Conservation (phyloP, 139 green algal genomes). For the Chlorella sp. region DNA sequence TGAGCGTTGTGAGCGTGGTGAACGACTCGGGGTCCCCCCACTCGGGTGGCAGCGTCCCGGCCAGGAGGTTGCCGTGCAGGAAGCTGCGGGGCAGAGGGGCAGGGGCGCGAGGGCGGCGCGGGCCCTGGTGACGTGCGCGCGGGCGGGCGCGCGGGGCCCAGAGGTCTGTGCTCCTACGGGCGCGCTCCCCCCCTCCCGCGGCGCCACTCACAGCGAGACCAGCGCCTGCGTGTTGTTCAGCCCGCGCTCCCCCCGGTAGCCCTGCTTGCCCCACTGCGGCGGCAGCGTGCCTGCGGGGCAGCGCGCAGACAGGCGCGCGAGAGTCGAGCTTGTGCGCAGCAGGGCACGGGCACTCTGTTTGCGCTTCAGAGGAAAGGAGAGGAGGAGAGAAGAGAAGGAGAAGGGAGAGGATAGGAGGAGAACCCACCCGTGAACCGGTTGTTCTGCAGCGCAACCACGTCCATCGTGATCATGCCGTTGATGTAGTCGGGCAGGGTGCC, state of each 20-base stretch:
- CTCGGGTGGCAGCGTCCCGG: conserved; percentile 4
- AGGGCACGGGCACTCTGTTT: too few species aligned
- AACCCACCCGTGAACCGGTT: conserved; percentile 28
- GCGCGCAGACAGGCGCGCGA: too few species aligned
- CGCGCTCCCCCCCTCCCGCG: too few species aligned
- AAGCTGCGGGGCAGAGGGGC: neutral
- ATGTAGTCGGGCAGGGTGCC: conserved; percentile 12
- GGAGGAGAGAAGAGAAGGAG: too few species aligned
- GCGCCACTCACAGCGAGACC: conserved; percentile 16
- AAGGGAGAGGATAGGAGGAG: too few species aligned
- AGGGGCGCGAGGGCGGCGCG: neutral
- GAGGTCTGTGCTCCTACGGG: too few species aligned
- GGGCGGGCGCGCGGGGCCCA: too few species aligned
- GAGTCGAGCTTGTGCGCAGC: too few species aligned
- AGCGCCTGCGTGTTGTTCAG: conserved; percentile 22
- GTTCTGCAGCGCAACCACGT: conserved; percentile 17
- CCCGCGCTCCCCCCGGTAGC: conserved; percentile 6
- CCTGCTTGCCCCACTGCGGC: conserved; percentile 19
- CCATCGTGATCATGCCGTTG: conserved; percentile 31
- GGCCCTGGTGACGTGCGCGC: too few species aligned
- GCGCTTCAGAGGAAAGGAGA: too few species aligned
- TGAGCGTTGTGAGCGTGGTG: conserved; percentile 7
- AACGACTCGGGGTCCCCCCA: conserved; percentile 20
- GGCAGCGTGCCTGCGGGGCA: conserved; percentile 27
- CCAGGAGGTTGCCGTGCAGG: conserved; percentile 18